Percentiles rank a stretch among this genome's conserved stretches.
phyloP scores from a whole-genome alignment of 2,329 filamentous ascomycete species.

The Didymella sp. region DNA sequence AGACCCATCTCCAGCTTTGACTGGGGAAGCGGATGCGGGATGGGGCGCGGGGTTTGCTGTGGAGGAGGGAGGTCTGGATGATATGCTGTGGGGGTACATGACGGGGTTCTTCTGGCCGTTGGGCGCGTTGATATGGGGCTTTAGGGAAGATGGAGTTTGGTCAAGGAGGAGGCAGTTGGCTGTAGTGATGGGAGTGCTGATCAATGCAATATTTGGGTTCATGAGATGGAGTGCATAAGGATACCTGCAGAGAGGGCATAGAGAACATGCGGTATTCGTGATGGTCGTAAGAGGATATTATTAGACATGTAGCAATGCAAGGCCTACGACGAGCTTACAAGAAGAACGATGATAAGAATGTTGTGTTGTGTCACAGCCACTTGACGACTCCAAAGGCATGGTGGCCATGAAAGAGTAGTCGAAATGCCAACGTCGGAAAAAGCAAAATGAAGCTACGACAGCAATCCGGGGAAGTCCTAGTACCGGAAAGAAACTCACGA shows the following conservation, averaged over 20 bases:
- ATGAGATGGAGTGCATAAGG: slow-evolving; percentile 14
- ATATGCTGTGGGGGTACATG: slow-evolving; percentile 85
- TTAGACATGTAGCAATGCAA: neutral
- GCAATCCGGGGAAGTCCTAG: slow-evolving; percentile 11
- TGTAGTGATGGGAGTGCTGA: slow-evolving; percentile 80
- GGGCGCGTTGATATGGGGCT: slow-evolving; percentile 82
- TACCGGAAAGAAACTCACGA: slow-evolving; percentile 18
- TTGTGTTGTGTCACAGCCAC: neutral
- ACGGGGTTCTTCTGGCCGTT: slow-evolving; percentile 96
- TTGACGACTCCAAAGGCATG: neutral
- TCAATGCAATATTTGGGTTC: slow-evolving; percentile 79
- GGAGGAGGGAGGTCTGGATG: slow-evolving; percentile 72
- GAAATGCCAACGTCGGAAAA: neutral
- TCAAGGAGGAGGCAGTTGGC: slow-evolving; percentile 83
- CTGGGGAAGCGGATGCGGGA: slow-evolving; percentile 50
- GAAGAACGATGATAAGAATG: neutral
- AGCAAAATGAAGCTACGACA: slow-evolving; percentile 5
- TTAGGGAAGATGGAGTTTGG: slow-evolving; percentile 88
- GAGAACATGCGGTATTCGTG: neutral
- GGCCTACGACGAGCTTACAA: neutral
- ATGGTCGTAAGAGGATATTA: neutral
- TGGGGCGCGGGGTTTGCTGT: slow-evolving; percentile 62
- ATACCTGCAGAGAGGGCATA: neutral
- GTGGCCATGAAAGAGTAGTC: neutral
- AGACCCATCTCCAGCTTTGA: slow-evolving; percentile 49